phyloP scores from a whole-genome alignment of 345 rosid genomes.

The Populus deltoides region DNA sequence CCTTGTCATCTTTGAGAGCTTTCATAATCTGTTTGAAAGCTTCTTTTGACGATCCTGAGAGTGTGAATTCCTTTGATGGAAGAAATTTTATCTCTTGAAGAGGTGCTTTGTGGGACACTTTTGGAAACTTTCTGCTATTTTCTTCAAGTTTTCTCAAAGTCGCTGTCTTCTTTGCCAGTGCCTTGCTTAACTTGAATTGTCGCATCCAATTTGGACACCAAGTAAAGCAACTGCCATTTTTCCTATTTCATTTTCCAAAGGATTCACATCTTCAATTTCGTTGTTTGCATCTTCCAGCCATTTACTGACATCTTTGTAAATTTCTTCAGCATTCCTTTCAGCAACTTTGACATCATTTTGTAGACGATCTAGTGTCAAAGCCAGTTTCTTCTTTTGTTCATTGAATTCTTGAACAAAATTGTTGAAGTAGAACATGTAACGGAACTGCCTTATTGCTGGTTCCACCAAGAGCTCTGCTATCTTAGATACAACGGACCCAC shows the following conservation, averaged over 20 bases:
- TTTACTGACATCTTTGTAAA: accelerated
- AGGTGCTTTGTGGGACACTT: background rate
- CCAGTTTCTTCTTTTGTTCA: too few species aligned
- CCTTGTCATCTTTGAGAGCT: background rate
- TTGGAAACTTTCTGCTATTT: too few species aligned
- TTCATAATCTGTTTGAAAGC: background rate
- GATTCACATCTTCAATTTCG: background rate
- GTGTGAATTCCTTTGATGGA: background rate
- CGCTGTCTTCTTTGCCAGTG: too few species aligned
- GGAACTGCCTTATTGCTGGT: too few species aligned
- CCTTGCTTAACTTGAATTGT: background rate
- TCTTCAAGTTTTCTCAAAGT: too few species aligned
- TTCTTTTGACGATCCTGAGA: background rate
- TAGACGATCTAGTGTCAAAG: accelerated
- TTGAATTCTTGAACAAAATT: too few species aligned
- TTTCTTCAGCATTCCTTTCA: too few species aligned
- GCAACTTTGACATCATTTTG: too few species aligned
- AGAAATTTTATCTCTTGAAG: background rate
- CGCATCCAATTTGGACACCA: background rate
- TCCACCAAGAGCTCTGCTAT: too few species aligned
- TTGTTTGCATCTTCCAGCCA: background rate
- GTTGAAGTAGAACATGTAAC: too few species aligned
- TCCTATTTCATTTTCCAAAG: background rate
- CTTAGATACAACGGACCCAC: too few species aligned
- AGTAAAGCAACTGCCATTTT: background rate